Evolutionary conservation across 1,284 basidiomycete species (phyloP).

Genomic region (Anthracocystis walkeri): DNA sequence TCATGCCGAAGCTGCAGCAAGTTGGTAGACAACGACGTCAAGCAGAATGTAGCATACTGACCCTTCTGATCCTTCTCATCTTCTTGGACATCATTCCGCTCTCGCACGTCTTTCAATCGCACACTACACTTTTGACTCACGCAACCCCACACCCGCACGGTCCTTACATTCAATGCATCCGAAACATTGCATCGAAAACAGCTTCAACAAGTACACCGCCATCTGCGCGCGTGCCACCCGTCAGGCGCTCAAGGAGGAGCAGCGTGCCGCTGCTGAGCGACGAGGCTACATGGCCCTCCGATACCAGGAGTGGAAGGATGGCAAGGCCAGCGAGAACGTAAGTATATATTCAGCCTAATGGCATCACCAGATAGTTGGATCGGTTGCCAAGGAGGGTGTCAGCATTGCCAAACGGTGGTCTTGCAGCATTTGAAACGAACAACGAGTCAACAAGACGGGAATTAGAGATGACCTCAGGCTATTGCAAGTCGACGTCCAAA

Average conservation of each 20-base stretch:
- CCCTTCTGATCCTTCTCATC: background rate
- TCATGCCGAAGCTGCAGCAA: background rate
- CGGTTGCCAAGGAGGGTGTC: background rate
- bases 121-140: too few relatives aligned
- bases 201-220: conserved; percentile 72
- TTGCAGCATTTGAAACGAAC: background rate
- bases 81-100: background rate
- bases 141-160: background rate
- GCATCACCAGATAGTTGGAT: background rate
- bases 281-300: conserved; percentile 69
- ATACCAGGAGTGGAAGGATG: conserved; percentile 71
- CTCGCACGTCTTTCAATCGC: background rate
- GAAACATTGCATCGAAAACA: conserved; percentile 32
- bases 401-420: background rate
- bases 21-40: background rate
- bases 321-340: conserved; percentile 68
- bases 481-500: too few relatives aligned
- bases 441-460: too few relatives aligned
- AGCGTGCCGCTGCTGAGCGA: conserved; percentile 70
- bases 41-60: conserved; percentile 10
- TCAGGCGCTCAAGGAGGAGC: conserved; percentile 71
- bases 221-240: conserved; percentile 70
- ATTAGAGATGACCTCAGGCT: too few relatives aligned
- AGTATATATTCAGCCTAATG: conserved; percentile 23
- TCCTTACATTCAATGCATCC: background rate